Conservation (phyloP, 257 asterid species). For the Penstemon davidsonii region DNA sequence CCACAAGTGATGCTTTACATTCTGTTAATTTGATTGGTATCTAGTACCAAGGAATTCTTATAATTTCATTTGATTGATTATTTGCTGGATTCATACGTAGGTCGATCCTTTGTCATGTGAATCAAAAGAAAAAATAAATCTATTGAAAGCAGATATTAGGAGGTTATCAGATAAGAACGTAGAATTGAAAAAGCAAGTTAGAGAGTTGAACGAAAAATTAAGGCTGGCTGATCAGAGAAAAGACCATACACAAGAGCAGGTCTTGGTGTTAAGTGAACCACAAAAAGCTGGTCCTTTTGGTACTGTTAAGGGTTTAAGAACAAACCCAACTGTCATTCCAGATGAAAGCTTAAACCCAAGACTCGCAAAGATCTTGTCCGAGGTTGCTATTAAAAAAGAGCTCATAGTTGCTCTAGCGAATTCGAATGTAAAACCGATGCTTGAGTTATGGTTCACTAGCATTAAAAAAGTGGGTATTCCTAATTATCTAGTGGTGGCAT, state of each 20-base stretch:
- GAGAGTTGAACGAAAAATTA: slow-evolving; percentile 59
- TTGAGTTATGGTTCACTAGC: slow-evolving; percentile 64
- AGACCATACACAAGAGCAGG: slow-evolving; percentile 45
- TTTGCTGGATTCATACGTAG: slow-evolving; percentile 37
- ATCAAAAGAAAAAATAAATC: slow-evolving; percentile 42
- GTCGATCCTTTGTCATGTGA: slow-evolving; percentile 56
- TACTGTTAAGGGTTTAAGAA: slow-evolving; percentile 67
- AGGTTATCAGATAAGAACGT: slow-evolving; percentile 49
- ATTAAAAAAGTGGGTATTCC: slow-evolving; percentile 61
- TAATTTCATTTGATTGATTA: not conserved
- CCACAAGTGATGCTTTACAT: not conserved
- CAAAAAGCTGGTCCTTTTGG: slow-evolving; percentile 77
- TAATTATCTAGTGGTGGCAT: slow-evolving; percentile 73
- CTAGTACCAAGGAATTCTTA: not conserved
- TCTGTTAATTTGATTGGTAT: no score
- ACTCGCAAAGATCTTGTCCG: slow-evolving; percentile 57
- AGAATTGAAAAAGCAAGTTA: slow-evolving; percentile 58
- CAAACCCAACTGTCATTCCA: slow-evolving; percentile 62
- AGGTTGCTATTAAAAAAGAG: slow-evolving; percentile 63
- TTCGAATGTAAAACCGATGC: slow-evolving; percentile 63
- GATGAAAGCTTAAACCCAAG: slow-evolving; percentile 75
- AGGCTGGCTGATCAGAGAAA: slow-evolving; percentile 53
- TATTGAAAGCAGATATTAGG: slow-evolving; percentile 52
- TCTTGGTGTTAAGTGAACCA: slow-evolving; percentile 44
- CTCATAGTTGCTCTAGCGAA: slow-evolving; percentile 79